Evolutionary conservation across 2,329 filamentous ascomycete genomes (phyloP), one percentile per base, ranked within the genome.

Genomic region (Tolypocladium inflatum): DNA sequence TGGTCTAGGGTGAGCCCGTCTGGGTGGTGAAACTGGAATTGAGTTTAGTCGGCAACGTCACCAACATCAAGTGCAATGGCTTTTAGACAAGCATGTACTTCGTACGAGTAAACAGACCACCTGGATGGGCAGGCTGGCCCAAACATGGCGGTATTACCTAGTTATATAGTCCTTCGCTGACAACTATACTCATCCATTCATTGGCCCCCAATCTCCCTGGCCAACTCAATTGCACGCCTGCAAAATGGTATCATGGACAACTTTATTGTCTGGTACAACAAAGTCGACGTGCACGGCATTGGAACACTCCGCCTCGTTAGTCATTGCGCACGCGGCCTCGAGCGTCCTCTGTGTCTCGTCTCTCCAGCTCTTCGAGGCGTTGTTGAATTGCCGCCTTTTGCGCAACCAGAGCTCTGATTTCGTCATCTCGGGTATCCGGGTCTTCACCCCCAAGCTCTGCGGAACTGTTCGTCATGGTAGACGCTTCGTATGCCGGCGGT

Each of bases 351-450:
- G 54, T 30, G 17, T 48, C 26, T n/a, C 21, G 8, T 23, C 54
- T 58, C 58, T 72, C 67, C 55, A 74, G 58, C 62, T 73, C 66
- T 48, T 73, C 67, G 21, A 73, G 67, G 19, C 71, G 71, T 21
- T 68, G 68, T 57, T 72, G 68, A 30, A 74, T 72, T 17, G 64
- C 66, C 13, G 65, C 69, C 55, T 73, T 73, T 37, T 73, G 71
- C n/a, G 66, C 68, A 23, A 65, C 65, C 21, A 74, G 62, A 5
- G 60, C 66, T 55, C 63, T 63, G 11, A 73, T 71, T 55, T 73
- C 68, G 9, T 70, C 67, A 6, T 64, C 68, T n/a, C 66, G 60
- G 17, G 26, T 13, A 59, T 62, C 15, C 62, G 56, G 38, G 57
- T 62, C 38, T 30, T 58, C 66, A 30, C 58, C 60, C 7, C 66